Base-by-base conservation (phyloP, 164 flowering plant species). In the Umbilicus rupestris region DNA sequence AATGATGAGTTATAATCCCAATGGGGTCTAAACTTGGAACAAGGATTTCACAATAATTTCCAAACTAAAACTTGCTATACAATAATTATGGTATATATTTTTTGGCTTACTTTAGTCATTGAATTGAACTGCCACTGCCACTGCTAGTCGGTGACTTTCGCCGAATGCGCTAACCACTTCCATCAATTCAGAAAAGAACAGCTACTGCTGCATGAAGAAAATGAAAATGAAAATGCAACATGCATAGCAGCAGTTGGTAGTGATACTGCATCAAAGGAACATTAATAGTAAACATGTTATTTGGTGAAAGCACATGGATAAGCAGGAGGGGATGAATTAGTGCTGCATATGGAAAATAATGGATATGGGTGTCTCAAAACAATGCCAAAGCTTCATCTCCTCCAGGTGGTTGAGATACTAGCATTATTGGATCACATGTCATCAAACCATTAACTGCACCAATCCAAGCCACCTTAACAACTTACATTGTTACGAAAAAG, bases 341-440 rank as follows among this genome's bases (percentile, higher is more conserved):
- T 59, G 17, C 57, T 17, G 20, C 26, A 69, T 39, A 66, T 19
- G 60, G 37, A 50, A 50, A 39, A 39, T 45, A 63, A 20, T 39
- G 12, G 41, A 62, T 42, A 69, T 17, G 20, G 28, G 26, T 10
- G 46, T 67, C 14, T 68, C 62, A 50, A 57, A 28, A 33, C 69
- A 66, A 45, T 28, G n/a, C 3, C 49, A 47, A 33, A 46, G 67
- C 41, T 59, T 35, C 49, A 28, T 15, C 63, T 33, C 11, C 39
- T 68, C 66, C 66, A 66, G 74, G 76, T 75, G 42, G 74, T 72
- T 70, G 74, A 73, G 73, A 64, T 73, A 71, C 31, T 62, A 69
- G 71, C 69, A 80, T 80, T 80, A 80, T 76, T 76, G 77, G 68
- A 63, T 76, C 79, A 80, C 83, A 80, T 78, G 79, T 66, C 72